phyloP scores from a whole-genome alignment of 306 rosid genomes.

The Pterocarpus macrocarpus region DNA sequence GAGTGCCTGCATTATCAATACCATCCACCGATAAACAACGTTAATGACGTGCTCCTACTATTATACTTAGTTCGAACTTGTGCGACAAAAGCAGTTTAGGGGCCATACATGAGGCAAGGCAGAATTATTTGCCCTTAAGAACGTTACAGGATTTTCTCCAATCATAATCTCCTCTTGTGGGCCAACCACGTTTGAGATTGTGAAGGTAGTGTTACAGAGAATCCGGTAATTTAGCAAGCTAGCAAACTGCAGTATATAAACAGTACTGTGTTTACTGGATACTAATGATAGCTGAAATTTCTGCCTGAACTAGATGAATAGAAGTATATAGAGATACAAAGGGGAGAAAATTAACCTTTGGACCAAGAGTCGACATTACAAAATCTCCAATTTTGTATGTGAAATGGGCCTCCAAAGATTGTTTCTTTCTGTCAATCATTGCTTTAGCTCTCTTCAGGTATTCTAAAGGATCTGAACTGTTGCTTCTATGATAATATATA shows the following conservation, averaged over 20 bases:
- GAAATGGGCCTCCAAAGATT: slow-evolving; percentile 67
- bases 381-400: slow-evolving; percentile 63
- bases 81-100: slow-evolving; percentile 41
- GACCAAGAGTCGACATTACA: slow-evolving; percentile 70
- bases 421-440: slow-evolving; percentile 80
- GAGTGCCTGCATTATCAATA: slow-evolving; percentile 67
- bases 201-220: slow-evolving; percentile 77
- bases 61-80: neutral
- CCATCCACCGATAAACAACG: slow-evolving; percentile 41
- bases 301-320: neutral
- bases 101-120: slow-evolving; percentile 78
- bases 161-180: slow-evolving; percentile 80
- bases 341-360: slow-evolving; percentile 62
- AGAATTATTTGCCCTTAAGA: slow-evolving; percentile 73
- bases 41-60: neutral
- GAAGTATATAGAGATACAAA: neutral
- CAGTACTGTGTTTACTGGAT: slow-evolving; percentile 20
- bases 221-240: slow-evolving; percentile 73
- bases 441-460: slow-evolving; percentile 73
- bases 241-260: slow-evolving; percentile 60
- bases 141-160: slow-evolving; percentile 76
- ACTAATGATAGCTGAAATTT: slow-evolving; percentile 6
- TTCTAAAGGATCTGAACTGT: slow-evolving; percentile 57
- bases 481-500: slow-evolving; percentile 59
- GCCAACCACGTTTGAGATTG: slow-evolving; percentile 85